Evolutionary conservation across 116 monocot species (phyloP).

Genomic region (Posidonia oceanica): DNA sequence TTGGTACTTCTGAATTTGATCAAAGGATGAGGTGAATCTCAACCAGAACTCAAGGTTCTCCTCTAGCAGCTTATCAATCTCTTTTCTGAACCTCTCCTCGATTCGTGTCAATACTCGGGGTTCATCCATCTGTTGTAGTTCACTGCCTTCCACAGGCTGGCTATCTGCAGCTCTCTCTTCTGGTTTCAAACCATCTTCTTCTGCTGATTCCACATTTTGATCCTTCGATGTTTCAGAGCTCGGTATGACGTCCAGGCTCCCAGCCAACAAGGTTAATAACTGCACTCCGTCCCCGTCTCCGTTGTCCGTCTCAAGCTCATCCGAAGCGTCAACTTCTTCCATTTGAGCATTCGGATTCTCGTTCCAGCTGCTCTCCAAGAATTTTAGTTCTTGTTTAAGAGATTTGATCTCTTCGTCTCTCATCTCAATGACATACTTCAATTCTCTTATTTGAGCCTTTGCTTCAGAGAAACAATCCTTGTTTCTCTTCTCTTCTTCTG

Average conservation of each 20-base stretch:
- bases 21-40: conserved; percentile 22
- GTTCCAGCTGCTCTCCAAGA: conserved; percentile 14
- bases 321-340: not conserved
- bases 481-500: conserved; percentile 54
- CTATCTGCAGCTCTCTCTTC: not conserved
- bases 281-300: not conserved
- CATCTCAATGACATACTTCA: conserved; percentile 35
- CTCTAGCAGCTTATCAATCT: conserved; percentile 36
- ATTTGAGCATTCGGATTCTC: conserved; percentile 6
- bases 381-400: conserved; percentile 33
- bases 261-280: not conserved
- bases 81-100: conserved; percentile 31
- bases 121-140: not conserved
- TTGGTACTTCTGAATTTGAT: conserved; percentile 20
- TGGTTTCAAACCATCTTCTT: not conserved
- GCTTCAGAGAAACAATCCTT: conserved; percentile 33
- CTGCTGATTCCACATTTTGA: not conserved
- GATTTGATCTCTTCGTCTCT: conserved; percentile 70
- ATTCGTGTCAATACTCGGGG: not conserved
- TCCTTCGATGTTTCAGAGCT: not conserved
- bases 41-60: conserved; percentile 48
- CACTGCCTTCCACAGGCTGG: not conserved
- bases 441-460: conserved; percentile 29
- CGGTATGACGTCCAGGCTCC: not conserved
- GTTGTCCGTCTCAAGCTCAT: not conserved